Conservation (phyloP, 495 filamentous ascomycete species). For the Hyaloscypha hepaticicola region DNA sequence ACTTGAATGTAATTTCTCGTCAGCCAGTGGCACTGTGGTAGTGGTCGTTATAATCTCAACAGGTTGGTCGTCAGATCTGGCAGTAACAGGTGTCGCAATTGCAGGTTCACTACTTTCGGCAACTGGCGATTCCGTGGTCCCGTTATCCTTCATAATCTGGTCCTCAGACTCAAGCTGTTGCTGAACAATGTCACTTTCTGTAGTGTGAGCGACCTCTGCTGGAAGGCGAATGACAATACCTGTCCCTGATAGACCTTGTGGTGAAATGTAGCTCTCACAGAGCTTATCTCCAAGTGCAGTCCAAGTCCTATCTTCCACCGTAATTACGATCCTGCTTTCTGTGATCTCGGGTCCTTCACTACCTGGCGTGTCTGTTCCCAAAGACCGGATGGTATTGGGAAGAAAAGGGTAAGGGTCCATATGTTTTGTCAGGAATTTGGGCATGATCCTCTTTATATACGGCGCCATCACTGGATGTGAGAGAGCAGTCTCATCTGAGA, state of each 20-base stretch:
- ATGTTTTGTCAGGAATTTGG: slow-evolving; percentile 60
- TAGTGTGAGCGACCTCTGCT: background rate
- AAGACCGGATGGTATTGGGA: slow-evolving; percentile 44
- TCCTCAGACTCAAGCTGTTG: slow-evolving; percentile 22
- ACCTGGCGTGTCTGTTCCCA: slow-evolving; percentile 15
- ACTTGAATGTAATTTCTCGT: slow-evolving; percentile 18
- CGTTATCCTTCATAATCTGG: slow-evolving; percentile 33
- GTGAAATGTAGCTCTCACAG: slow-evolving; percentile 25
- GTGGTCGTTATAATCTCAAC: slow-evolving; percentile 24
- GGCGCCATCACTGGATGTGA: slow-evolving; percentile 64
- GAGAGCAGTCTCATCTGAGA: slow-evolving; percentile 73
- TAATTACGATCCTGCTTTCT: slow-evolving; percentile 23
- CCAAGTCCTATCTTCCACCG: slow-evolving; percentile 42
- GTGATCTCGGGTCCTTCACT: slow-evolving; percentile 26
- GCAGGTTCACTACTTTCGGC: slow-evolving; percentile 49
- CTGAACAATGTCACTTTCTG: slow-evolving; percentile 11
- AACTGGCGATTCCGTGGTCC: slow-evolving; percentile 34
- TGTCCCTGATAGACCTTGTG: slow-evolving; percentile 16
- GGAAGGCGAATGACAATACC: slow-evolving; percentile 22
- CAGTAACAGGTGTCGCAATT: slow-evolving; percentile 23
- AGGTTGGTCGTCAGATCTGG: slow-evolving; percentile 17
- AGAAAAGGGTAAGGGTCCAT: slow-evolving; percentile 79
- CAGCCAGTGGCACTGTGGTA: slow-evolving; percentile 26
- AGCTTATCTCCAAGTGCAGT: slow-evolving; percentile 51
- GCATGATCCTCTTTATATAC: slow-evolving; percentile 60